Conservation (phyloP, 352 stramenopile species). For the Phytophthora meadii region DNA sequence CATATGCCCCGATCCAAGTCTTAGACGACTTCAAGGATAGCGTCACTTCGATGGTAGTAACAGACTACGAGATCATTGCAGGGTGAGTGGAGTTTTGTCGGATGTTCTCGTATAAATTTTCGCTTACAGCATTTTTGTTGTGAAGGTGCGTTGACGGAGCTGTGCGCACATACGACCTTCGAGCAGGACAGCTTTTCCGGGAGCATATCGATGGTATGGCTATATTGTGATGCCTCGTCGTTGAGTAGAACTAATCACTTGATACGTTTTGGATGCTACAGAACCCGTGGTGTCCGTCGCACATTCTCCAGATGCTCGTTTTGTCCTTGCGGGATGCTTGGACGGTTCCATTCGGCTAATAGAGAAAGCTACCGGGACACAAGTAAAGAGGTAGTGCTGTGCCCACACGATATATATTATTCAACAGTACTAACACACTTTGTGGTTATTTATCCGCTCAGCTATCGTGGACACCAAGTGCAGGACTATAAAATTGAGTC, state of each 20-base stretch:
- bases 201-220: slow-evolving; percentile 77
- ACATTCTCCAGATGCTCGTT: slow-evolving; percentile 76
- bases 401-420: not conserved
- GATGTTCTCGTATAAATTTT: not conserved
- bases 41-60: slow-evolving; percentile 83
- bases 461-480: slow-evolving; percentile 71
- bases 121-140: not conserved
- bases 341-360: slow-evolving; percentile 81
- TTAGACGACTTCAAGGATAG: slow-evolving; percentile 91
- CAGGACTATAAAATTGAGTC: slow-evolving; percentile 77
- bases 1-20: slow-evolving; percentile 83
- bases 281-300: slow-evolving; percentile 81
- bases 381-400: slow-evolving; percentile 71
- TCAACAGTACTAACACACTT: slow-evolving; percentile 1
- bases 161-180: slow-evolving; percentile 87
- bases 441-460: slow-evolving; percentile 16
- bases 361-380: slow-evolving; percentile 62
- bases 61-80: slow-evolving; percentile 82
- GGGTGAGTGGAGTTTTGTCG: slow-evolving; percentile 40
- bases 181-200: slow-evolving; percentile 64
- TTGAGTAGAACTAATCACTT: slow-evolving; percentile 1
- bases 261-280: slow-evolving; percentile 23
- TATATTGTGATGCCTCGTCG: not conserved
- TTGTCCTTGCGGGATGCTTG: slow-evolving; percentile 80
- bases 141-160: slow-evolving; percentile 82